These are phyloP conservation scores for Colletotrichum cordylinicola DNA, from an alignment of 2,329 filamentous ascomycete species.

Conservation along the genomic window DNA sequence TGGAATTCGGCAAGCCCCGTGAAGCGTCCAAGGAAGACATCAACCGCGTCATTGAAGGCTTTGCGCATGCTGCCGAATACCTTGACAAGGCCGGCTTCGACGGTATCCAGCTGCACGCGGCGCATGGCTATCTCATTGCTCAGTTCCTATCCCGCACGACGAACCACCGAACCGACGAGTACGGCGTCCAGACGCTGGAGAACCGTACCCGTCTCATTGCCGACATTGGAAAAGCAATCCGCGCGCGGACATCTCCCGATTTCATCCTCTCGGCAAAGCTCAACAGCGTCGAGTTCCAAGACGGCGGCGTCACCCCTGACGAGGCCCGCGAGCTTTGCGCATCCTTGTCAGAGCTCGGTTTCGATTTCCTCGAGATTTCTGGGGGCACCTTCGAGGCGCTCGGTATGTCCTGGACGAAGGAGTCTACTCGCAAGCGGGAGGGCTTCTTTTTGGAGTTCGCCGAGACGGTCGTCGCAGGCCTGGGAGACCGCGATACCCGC, in stretches of 20 bases:
- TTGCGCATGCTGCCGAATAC: conserved; percentile 66
- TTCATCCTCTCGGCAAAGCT: conserved; percentile 61
- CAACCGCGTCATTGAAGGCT: conserved; percentile 60
- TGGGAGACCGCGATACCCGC: conserved; percentile 23
- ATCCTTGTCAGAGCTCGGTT: conserved; percentile 50
- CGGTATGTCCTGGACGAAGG: conserved; percentile 55
- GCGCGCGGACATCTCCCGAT: conserved; percentile 29
- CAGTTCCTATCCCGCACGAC: conserved; percentile 56
- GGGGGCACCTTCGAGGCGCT: conserved; percentile 65
- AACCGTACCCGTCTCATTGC: conserved; percentile 51
- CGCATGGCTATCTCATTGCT: conserved; percentile 59
- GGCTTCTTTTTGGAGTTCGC: conserved; percentile 68
- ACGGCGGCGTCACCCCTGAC: conserved; percentile 54
- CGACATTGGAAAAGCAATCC: conserved; percentile 44
- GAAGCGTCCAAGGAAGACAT: conserved; percentile 62
- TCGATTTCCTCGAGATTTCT: conserved; percentile 65
- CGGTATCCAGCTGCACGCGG: conserved; percentile 56
- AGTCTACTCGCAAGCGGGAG: conserved; percentile 60
- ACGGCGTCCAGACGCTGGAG: conserved; percentile 46
- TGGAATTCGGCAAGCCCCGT: conserved; percentile 52
- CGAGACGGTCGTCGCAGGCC: conserved; percentile 49
- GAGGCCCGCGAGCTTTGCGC: conserved; percentile 55
- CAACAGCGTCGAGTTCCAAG: conserved; percentile 62
- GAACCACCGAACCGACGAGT: conserved; percentile 57
- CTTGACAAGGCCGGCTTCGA: conserved; percentile 67